These are phyloP conservation scores for Cladosporium sp. DNA, from an alignment of 2,329 filamentous ascomycete species.

Conservation along the genomic window DNA sequence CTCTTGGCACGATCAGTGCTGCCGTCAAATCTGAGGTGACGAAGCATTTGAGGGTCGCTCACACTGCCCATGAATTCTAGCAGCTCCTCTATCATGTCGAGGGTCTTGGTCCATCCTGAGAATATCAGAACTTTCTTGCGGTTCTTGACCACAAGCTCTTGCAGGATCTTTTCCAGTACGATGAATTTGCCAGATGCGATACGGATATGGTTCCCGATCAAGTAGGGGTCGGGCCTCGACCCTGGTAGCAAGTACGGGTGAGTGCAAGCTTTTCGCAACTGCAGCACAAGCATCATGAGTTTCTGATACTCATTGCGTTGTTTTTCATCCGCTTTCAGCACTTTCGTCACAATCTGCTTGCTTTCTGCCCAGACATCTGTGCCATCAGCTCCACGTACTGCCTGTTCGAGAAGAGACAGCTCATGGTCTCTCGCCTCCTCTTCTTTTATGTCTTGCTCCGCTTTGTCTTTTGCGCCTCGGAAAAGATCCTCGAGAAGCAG, in stretches of 20 bases:
- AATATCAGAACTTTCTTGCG: conserved; percentile 60
- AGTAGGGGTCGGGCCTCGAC: conserved; percentile 49
- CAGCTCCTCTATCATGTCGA: conserved; percentile 56
- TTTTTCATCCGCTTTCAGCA: conserved; percentile 21
- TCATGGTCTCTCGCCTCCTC: conserved; percentile 36
- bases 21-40: conserved; percentile 54
- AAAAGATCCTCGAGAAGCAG: conserved; percentile 56
- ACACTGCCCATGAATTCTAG: conserved; percentile 46
- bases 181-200: conserved; percentile 58
- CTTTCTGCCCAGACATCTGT: conserved; percentile 49
- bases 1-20: conserved; percentile 49
- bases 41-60: conserved; percentile 40
- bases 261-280: conserved; percentile 57
- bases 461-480: conserved; percentile 47
- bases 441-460: conserved; percentile 40
- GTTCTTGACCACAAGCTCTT: conserved; percentile 50
- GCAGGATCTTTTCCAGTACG: conserved; percentile 53
- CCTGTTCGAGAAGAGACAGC: not conserved
- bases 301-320: conserved; percentile 36
- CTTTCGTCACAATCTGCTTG: conserved; percentile 45
- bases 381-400: not conserved
- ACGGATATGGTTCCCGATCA: conserved; percentile 49
- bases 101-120: conserved; percentile 53
- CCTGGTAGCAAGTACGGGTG: conserved; percentile 55
- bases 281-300: conserved; percentile 58